phyloP scores from a whole-genome alignment of 2,329 filamentous ascomycete species.

The Rutstroemia sp. region DNA sequence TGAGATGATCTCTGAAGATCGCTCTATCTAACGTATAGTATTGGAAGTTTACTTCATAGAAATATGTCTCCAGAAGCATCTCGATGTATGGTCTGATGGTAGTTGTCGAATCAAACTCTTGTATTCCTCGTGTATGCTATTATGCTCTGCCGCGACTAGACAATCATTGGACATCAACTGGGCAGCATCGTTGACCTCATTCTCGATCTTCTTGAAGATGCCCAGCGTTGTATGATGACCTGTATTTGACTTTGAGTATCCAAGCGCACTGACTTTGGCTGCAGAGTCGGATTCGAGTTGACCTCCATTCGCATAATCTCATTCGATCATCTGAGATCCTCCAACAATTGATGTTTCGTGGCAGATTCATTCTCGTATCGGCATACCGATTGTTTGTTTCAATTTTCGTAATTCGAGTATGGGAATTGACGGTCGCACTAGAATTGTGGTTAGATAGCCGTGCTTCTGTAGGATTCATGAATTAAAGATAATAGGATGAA shows the following conservation, averaged over 20 bases:
- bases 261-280: slow-evolving; percentile 33
- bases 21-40: too few species aligned
- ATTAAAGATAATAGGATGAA: too few species aligned
- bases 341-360: slow-evolving; percentile 23
- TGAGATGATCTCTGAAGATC: too few species aligned
- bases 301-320: slow-evolving; percentile 12
- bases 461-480: too few species aligned
- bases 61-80: too few species aligned
- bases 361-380: slow-evolving; percentile 41
- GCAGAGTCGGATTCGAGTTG: slow-evolving; percentile 19
- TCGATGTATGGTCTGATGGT: too few species aligned
- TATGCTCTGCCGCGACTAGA: slow-evolving; percentile 24
- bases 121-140: slow-evolving; percentile 47
- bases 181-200: slow-evolving; percentile 27
- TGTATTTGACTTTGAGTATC: slow-evolving; percentile 41
- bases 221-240: slow-evolving; percentile 45
- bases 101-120: slow-evolving; percentile 51
- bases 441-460: too few species aligned
- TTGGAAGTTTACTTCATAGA: too few species aligned
- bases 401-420: slow-evolving; percentile 50
- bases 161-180: slow-evolving; percentile 15
- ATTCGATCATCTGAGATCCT: slow-evolving; percentile 17
- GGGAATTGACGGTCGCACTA: slow-evolving; percentile 53
- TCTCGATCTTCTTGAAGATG: slow-evolving; percentile 48
- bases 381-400: slow-evolving; percentile 47